Evolutionary conservation across 768 basidiomycete genomes (phyloP).

Genomic region (Holtermannia corniformis): DNA sequence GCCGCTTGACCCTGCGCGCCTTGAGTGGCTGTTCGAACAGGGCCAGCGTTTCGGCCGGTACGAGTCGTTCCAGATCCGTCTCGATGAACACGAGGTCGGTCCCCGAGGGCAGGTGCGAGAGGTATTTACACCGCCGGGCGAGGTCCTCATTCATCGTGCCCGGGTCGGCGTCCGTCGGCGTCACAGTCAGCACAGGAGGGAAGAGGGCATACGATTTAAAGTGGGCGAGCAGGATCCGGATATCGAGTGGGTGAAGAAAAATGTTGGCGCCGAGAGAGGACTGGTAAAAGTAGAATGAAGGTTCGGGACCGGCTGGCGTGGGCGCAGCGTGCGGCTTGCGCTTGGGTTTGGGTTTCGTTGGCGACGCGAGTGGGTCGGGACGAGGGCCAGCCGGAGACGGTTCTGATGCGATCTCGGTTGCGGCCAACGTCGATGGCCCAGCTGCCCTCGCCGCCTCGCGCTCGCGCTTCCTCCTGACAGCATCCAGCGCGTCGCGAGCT

Average conservation of each 20-base stretch:
- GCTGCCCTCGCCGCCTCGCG: constrained; percentile 12
- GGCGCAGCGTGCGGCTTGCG: constrained; percentile 7
- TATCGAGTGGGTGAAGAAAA: constrained; percentile 92
- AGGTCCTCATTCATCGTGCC: constrained; percentile 71
- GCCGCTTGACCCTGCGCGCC: constrained; percentile 60
- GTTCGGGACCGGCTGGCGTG: constrained; percentile 73
- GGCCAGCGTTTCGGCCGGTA: constrained; percentile 64
- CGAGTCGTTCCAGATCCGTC: constrained; percentile 67
- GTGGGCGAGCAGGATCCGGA: constrained; percentile 78
- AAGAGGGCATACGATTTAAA: constrained; percentile 60
- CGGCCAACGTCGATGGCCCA: too few relatives aligned
- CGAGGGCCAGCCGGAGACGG: constrained; percentile 15
- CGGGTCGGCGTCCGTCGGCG: constrained; percentile 58
- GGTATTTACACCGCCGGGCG: constrained; percentile 89
- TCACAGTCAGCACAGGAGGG: constrained; percentile 67
- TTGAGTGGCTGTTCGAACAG: constrained; percentile 75
- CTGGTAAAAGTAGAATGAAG: constrained; percentile 93
- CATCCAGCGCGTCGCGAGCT: constrained; percentile 42
- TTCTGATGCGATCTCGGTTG: background rate
- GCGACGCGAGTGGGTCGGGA: constrained; percentile 1
- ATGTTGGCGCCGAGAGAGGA: constrained; percentile 80
- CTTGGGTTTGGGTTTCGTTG: constrained; percentile 12
- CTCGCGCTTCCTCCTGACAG: constrained; percentile 25
- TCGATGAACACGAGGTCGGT: constrained; percentile 92
- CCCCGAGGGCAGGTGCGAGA: constrained; percentile 80